Conservation (phyloP, 768 basidiomycete genomes). For the Cystofilobasidium ferigula region DNA sequence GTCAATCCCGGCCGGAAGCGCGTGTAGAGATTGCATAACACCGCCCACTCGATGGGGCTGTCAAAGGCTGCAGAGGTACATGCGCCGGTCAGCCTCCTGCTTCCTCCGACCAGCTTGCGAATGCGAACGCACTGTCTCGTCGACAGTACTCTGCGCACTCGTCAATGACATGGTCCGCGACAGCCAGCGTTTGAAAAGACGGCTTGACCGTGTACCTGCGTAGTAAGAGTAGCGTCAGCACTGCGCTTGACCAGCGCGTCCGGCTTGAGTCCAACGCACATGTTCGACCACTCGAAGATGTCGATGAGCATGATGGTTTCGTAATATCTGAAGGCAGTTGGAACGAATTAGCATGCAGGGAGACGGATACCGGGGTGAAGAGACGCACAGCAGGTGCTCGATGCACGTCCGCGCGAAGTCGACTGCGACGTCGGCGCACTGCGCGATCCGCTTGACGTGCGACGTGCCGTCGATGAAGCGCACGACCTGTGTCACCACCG, state of each 20-base stretch:
- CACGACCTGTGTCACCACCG: conserved; percentile 13
- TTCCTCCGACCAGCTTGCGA: not conserved
- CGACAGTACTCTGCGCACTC: conserved; percentile 92
- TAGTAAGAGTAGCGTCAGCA: not conserved
- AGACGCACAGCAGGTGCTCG: conserved; percentile 72
- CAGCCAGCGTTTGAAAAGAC: conserved; percentile 74
- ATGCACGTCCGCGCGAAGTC: conserved; percentile 73
- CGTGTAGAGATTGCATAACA: conserved; percentile 74
- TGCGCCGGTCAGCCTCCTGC: no score
- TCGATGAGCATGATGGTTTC: conserved; percentile 94
- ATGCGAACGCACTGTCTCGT: conserved; percentile 48
- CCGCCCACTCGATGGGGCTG: conserved; percentile 60
- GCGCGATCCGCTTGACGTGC: conserved; percentile 80
- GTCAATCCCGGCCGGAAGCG: conserved; percentile 71
- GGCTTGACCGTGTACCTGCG: conserved; percentile 79
- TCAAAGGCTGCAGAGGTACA: conserved; percentile 35
- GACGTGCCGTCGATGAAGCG: conserved; percentile 79
- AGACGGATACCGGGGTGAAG: not conserved
- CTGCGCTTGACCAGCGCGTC: not conserved
- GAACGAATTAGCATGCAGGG: no score
- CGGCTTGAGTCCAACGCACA: not conserved
- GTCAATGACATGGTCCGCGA: conserved; percentile 67
- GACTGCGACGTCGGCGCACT: conserved; percentile 78
- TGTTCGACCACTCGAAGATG: conserved; percentile 58
- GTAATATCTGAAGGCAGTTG: conserved; percentile 59